Base-by-base conservation (phyloP, 2,329 filamentous ascomycete species). In the Anthostomella pinea region DNA sequence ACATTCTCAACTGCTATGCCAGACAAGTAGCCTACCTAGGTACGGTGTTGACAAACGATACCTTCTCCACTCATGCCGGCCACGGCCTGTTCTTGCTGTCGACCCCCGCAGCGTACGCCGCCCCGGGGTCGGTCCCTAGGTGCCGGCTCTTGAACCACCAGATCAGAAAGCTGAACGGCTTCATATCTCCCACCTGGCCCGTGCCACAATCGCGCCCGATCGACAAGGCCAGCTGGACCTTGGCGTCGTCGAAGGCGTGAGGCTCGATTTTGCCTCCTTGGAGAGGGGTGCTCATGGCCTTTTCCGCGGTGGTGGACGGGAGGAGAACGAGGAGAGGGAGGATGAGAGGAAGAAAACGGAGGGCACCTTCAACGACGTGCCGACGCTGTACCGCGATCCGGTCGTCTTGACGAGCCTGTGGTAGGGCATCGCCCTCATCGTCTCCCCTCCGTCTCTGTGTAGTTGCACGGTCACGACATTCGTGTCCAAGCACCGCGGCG, bases 331-430 rank as follows among this genome's bases (percentile, higher is more conserved):
- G 11, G 25, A 27, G 25, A 27, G 13, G 13, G 30, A 16, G 6
- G 20, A 19, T 15, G n/a, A 8, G 10, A 9, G 6, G 6, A 18
- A 23, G n/a, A 22, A 19, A 5, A 17, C 9, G 19, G 11, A 22
- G 11, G 18, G 8, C n/a, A 13, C 57, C 54, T 78, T 79, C 57
- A 70, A 79, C 1, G 75, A 73, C 57, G 72, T 62, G 41, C 53
- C 57, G 4, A 63, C 66, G 15, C 51, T 58, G 20, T 66, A 63
- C 18, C 61, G 59, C 3, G 70, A 58, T 6, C 77, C 77, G 3
- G 77, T 81, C 8, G 75, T 74, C 27, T 81, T 58, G 41, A 81
- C 52, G 9, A 80, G 60, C 15, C 66, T 67, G 45, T 77, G 66
- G 49, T 80, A 81, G 14, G 42, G 41, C 36, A 77, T 51, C 8